Evolutionary conservation across 768 basidiomycete genomes (phyloP).

Genomic region (Collybia nuda): DNA sequence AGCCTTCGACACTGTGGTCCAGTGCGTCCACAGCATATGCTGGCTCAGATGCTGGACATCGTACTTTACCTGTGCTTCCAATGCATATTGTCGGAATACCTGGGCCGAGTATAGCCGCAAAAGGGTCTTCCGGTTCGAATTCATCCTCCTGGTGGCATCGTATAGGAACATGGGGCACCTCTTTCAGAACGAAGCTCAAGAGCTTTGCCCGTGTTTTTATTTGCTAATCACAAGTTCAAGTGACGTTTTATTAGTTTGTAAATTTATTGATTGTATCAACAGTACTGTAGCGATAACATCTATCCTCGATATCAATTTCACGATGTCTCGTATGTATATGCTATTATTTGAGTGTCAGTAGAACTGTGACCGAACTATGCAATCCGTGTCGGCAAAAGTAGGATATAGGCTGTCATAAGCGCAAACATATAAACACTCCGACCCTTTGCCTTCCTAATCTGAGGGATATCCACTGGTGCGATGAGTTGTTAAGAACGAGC

Average conservation of each 20-base stretch:
- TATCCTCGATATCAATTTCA: no score
- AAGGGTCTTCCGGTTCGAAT: not conserved
- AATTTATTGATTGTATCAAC: no score
- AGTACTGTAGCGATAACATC: no score
- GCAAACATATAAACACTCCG: constrained; percentile 13
- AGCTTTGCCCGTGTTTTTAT: constrained; percentile 14
- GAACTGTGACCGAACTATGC: no score
- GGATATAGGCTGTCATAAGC: constrained; percentile 2
- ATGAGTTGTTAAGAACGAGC: constrained; percentile 39
- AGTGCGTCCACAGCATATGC: constrained; percentile 18
- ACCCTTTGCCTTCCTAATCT: not conserved
- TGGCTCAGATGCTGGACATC: constrained; percentile 16
- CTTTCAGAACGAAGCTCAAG: constrained; percentile 19
- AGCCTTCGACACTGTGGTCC: constrained; percentile 28
- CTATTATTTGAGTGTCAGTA: no score
- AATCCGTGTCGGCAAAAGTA: not conserved
- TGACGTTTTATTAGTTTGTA: no score
- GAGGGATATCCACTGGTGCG: constrained; percentile 10
- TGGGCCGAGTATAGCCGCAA: not conserved
- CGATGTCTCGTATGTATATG: no score
- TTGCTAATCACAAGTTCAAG: constrained; percentile 4
- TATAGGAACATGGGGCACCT: constrained; percentile 16
- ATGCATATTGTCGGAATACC: constrained; percentile 6
- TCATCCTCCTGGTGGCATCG: constrained; percentile 15
- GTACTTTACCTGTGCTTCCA: constrained; percentile 22